Base-by-base conservation (phyloP, 1,284 basidiomycete species). In the Boletus calvinii region DNA sequence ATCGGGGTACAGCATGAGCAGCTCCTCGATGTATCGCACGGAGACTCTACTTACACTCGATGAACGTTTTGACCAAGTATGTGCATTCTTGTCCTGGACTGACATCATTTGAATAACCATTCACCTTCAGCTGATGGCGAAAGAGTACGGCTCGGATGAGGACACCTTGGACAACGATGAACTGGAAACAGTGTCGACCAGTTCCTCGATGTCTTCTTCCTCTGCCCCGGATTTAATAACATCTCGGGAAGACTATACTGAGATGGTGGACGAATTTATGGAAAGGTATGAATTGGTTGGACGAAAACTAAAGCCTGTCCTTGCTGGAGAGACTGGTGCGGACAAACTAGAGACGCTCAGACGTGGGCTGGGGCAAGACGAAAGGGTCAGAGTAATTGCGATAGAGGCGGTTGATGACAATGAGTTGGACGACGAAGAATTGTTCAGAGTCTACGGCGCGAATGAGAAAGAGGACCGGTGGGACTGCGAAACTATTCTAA, bases 1-100 rank as follows among this genome's bases (percentile, higher is more conserved):
- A 2, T 92, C 92, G 18, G 92, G 92, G 11, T 95, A 94, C 76
- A 92, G 89, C 67, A 98, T 99, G 96, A 96, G 90, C 65, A 94
- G 92, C 62, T 95, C 93, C 3, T 93, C 93, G 22, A 94, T 99
- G 90, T 92, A 86, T 73, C 81, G 97, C 37, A 99, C 94, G 63
- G 85, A 94, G 61, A 87, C 92, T 0, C 73, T 99, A 32, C 84
- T 90, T 41, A 87, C 86, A 6, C 78, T 99, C 26, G 97, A 99
- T 65, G 93, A 97, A 61, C 84, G 86, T 11, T 99, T 99, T 64
- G 94, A 98, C 62, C 84, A 92, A 79, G 94, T 93, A 60, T 59
- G 79, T 53, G 32, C 10, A 26, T 40, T 40, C 18, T 36, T 40
- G 7, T 32, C 8, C n/a, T 22, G 30, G 36, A 8, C 18, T 22